Conservation (phyloP, 257 asterid genomes). For the Echites panduratus region DNA sequence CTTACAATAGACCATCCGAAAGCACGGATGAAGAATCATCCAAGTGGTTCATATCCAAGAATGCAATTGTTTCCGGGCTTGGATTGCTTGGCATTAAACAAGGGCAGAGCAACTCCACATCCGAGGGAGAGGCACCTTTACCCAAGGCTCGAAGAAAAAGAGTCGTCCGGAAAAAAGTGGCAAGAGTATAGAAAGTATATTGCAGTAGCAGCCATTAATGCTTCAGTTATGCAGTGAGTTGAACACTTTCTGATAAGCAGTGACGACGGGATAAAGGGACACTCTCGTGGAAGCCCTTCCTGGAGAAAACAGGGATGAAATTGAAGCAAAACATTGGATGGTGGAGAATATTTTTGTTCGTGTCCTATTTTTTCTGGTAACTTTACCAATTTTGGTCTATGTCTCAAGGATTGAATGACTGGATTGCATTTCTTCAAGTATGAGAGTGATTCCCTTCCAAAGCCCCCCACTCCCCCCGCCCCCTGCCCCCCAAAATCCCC, state of each 20-base stretch:
- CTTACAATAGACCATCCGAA: conserved; percentile 77
- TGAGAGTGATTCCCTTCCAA: not conserved
- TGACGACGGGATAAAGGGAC: conserved; percentile 1
- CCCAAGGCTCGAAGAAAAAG: conserved; percentile 83
- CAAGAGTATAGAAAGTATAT: conserved; percentile 24
- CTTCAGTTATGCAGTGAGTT: conserved; percentile 46
- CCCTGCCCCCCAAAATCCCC: too few species aligned
- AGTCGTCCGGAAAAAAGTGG: conserved; percentile 68
- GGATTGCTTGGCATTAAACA: conserved; percentile 86
- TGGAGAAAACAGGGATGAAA: not conserved
- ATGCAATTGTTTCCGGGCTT: conserved; percentile 75
- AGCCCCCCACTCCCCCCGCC: not conserved
- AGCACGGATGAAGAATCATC: conserved; percentile 43
- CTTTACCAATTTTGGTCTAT: not conserved
- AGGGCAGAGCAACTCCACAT: conserved; percentile 35
- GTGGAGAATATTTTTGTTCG: not conserved
- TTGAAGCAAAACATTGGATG: not conserved
- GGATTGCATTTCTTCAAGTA: not conserved
- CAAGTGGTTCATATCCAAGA: conserved; percentile 91
- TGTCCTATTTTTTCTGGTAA: not conserved
- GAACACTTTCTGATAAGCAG: conserved; percentile 5
- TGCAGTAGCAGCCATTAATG: conserved; percentile 12
- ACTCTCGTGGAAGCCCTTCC: not conserved
- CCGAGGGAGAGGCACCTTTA: conserved; percentile 40
- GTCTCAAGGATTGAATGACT: not conserved